Conservation (phyloP, 257 asterid species). For the Rubia yunnanensis region DNA sequence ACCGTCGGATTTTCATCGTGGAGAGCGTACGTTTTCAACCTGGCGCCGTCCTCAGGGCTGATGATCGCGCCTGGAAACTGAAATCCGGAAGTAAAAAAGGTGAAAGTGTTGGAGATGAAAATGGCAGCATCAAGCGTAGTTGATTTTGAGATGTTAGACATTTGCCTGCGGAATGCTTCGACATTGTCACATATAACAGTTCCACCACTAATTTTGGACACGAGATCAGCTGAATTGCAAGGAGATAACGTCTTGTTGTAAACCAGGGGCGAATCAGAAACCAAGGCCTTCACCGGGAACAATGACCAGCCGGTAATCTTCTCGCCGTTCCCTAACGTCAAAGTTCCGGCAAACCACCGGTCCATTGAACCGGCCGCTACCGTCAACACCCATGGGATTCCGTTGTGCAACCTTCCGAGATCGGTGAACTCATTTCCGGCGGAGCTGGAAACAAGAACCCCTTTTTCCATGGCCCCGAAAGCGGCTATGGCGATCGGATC, state of each 20-base stretch:
- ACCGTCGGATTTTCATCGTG: constrained; percentile 2
- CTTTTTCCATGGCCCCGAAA: constrained; percentile 36
- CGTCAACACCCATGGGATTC: constrained; percentile 31
- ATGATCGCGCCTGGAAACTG: constrained; percentile 15
- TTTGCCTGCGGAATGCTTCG: not conserved
- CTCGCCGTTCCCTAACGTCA: constrained; percentile 26
- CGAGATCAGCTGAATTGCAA: constrained; percentile 17
- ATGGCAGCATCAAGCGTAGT: constrained; percentile 7
- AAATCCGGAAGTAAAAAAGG: not conserved
- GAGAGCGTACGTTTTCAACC: constrained; percentile 11
- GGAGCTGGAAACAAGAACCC: constrained; percentile 26
- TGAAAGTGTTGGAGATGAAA: constrained; percentile 3
- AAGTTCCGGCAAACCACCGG: constrained; percentile 27
- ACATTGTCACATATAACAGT: constrained; percentile 19
- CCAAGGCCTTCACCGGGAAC: constrained; percentile 20
- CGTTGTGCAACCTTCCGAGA: constrained; percentile 21
- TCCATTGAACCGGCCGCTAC: constrained; percentile 29
- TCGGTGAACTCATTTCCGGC: constrained; percentile 18
- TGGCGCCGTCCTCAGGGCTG: constrained; percentile 7
- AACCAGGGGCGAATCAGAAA: constrained; percentile 12
- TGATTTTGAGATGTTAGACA: not conserved
- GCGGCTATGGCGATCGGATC: constrained; percentile 32
- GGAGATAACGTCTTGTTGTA: constrained; percentile 23
- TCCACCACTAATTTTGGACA: not conserved
- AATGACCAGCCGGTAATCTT: constrained; percentile 24